Evolutionary conservation across 768 basidiomycete species (phyloP).

Genomic region (Tremella yokohamensis): DNA sequence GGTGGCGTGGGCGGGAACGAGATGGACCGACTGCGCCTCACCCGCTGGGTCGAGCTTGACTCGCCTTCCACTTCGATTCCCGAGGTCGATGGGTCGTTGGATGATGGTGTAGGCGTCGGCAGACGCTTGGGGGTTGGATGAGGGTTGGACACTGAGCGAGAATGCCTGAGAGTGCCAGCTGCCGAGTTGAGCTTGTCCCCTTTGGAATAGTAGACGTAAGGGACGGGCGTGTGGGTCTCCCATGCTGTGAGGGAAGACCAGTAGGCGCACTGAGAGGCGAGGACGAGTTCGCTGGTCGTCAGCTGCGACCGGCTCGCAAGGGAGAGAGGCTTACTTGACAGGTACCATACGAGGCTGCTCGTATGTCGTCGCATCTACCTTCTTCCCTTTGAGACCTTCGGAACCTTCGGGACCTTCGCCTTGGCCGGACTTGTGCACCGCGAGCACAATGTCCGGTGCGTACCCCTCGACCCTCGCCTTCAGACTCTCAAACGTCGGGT

Average conservation of each 20-base stretch:
- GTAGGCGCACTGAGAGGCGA: background rate
- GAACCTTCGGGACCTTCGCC: no score
- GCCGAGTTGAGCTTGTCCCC: background rate
- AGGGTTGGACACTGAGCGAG: background rate
- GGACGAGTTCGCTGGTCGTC: background rate
- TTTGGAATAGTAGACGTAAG: background rate
- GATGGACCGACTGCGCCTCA: background rate
- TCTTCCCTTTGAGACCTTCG: no score
- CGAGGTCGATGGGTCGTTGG: no score
- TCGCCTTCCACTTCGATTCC: no score
- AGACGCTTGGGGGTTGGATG: background rate
- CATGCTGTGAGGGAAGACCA: conserved; percentile 4
- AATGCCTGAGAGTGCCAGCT: no score
- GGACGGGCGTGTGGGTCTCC: conserved; percentile 1
- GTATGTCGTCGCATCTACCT: no score
- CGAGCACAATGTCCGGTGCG: conserved; percentile 1
- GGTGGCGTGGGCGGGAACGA: background rate
- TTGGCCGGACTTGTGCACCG: background rate
- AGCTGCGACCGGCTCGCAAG: background rate
- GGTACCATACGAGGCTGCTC: no score
- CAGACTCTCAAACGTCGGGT: background rate
- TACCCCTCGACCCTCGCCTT: background rate
- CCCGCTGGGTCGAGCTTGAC: no score
- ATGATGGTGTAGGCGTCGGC: no score
- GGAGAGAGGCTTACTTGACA: no score